Conservation (phyloP, 257 asterid genomes). For the Lavandula angustifolia region DNA sequence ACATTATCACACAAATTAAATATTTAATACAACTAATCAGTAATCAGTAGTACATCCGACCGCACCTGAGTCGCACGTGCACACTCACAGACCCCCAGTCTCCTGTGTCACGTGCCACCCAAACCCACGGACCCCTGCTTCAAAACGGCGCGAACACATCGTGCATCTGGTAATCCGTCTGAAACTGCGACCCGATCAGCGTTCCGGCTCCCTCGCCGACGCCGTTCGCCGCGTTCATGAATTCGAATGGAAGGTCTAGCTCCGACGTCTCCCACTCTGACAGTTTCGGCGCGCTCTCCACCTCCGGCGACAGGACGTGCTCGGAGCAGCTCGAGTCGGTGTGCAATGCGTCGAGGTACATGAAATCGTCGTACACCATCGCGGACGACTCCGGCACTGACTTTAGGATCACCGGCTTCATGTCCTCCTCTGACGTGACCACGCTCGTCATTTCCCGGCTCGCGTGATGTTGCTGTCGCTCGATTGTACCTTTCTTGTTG, state of each 20-base stretch:
- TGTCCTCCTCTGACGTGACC: constrained; percentile 46
- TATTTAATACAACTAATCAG: too few relatives aligned
- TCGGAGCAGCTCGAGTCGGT: constrained; percentile 85
- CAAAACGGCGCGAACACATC: constrained; percentile 50
- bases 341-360: too few relatives aligned
- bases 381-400: constrained; percentile 48
- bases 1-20: too few relatives aligned
- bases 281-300: constrained; percentile 68
- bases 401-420: constrained; percentile 52
- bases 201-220: constrained; percentile 29
- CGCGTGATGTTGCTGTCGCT: constrained; percentile 41
- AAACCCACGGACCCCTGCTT: neutral
- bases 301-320: constrained; percentile 86
- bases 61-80: too few relatives aligned
- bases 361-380: too few relatives aligned
- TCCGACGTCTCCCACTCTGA: constrained; percentile 59
- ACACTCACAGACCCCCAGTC: too few relatives aligned
- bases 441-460: constrained; percentile 34
- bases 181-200: constrained; percentile 44
- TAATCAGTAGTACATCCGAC: too few relatives aligned
- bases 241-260: constrained; percentile 53
- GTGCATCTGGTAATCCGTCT: constrained; percentile 46
- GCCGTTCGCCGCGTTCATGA: constrained; percentile 59
- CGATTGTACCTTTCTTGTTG: constrained; percentile 77
- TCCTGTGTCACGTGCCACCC: too few relatives aligned